These are phyloP conservation scores for Raffaelea arxii DNA, from an alignment of 2,329 filamentous ascomycete species.

Conservation along the genomic window DNA sequence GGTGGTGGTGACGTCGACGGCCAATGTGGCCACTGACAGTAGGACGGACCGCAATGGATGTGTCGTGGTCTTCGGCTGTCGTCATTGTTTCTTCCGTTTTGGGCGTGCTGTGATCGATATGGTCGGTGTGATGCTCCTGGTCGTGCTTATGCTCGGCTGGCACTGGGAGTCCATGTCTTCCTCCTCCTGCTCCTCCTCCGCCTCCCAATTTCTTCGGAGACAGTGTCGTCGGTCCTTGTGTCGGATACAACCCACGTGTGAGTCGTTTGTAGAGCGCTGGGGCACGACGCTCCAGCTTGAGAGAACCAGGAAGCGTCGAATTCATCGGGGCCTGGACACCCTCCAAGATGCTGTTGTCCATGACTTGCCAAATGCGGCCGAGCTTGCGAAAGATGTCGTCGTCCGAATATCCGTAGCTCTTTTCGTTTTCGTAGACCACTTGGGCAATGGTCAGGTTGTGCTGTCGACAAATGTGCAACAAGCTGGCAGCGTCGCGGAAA, in stretches of 20 bases:
- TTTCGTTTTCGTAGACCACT: conserved; percentile 42
- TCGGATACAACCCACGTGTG: conserved; percentile 32
- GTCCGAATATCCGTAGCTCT: conserved; percentile 38
- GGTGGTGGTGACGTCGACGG: too few species aligned
- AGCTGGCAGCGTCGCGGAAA: conserved; percentile 35
- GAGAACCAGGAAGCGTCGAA: conserved; percentile 32
- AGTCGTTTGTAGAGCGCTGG: conserved; percentile 34
- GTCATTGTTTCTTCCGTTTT: too few species aligned
- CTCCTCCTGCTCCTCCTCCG: too few species aligned
- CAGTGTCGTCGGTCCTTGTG: neutral
- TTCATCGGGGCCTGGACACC: conserved; percentile 35
- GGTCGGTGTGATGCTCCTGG: neutral
- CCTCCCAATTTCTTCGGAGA: too few species aligned
- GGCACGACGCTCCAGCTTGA: conserved; percentile 36
- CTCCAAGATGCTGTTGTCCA: conserved; percentile 40
- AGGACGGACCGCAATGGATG: conserved; percentile 17
- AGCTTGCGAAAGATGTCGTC: conserved; percentile 38
- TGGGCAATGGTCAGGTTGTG: conserved; percentile 43
- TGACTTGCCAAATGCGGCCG: conserved; percentile 39
- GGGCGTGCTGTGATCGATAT: neutral
- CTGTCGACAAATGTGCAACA: conserved; percentile 35
- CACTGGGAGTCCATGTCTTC: too few species aligned
- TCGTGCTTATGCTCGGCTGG: too few species aligned
- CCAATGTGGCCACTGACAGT: too few species aligned
- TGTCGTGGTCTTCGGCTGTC: neutral